Evolutionary conservation across 192 early-diverging fungal genomes (phyloP), one percentile per base, ranked within the genome.

Genomic region (Rhizoclosmatium sp.): DNA sequence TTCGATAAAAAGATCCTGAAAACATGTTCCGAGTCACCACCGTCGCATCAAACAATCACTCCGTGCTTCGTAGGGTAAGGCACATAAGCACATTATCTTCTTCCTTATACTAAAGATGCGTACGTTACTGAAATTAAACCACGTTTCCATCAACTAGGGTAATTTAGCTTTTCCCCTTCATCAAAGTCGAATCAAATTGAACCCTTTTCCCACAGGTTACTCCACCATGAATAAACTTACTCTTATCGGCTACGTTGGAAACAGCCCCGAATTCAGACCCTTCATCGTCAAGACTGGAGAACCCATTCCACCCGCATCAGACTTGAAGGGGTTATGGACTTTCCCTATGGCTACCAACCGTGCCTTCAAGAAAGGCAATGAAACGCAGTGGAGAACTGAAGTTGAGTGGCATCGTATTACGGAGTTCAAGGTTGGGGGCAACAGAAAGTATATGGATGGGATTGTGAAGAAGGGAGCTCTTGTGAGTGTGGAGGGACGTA

Each of bases 201-300:
- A 31, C 31, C 31, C 31, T 31, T 31, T 31, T 31, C 31, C 31
- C 31, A 31, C 31, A 31, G 31, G 31, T 31, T 31, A 40, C 39
- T 65, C 39, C 0, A n/a, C 23, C 71, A 4, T 59, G 3, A 85
- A 78, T 70, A 78, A 54, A 42, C 47, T 78, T 51, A 75, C 56
- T 14, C 59, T 78, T 12, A 21, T 75, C 47, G 77, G 77, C 14
- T 12, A 47, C 21, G 77, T 78, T 14, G 77, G 77, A 7, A 44
- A 69, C 40, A 54, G 54, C 56, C 77, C 77, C 1, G 70, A 76
- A 48, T 78, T 76, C 44, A 45, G 2, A 3, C n/a, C 56, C 9
- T 59, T 54, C 71, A 44, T 61, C 31, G 31, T 31, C 31, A 10
- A 21, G 74, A 78, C 9, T 2, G 10, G 39, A 44, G 16, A 40